phyloP scores from a whole-genome alignment of 1,284 basidiomycete species.

The Fistulinella cinereoalba region DNA sequence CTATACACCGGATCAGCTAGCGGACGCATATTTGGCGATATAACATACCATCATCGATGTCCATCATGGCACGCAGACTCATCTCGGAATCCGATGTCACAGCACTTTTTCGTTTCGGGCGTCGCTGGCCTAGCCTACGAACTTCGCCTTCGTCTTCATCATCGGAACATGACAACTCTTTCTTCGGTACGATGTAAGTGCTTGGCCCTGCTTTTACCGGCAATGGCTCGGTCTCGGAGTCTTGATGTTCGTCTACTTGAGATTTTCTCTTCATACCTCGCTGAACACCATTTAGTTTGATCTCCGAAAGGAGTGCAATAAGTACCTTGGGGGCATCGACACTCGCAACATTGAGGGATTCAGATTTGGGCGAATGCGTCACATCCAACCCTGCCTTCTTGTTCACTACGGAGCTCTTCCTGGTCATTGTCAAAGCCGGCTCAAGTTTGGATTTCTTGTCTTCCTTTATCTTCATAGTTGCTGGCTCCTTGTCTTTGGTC shows the following conservation, averaged over 20 bases:
- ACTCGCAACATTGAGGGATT: not conserved
- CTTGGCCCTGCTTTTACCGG: conserved; percentile 14
- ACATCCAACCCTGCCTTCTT: conserved; percentile 1
- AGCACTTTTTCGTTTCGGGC: conserved; percentile 14
- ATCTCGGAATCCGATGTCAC: conserved; percentile 34
- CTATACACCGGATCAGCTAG: conserved; percentile 26
- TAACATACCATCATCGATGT: conserved; percentile 64
- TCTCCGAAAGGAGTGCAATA: conserved; percentile 3
- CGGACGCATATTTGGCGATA: not conserved
- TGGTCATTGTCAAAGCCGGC: not conserved
- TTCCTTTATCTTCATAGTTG: conserved; percentile 23
- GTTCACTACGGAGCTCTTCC: not conserved
- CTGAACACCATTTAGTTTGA: conserved; percentile 32
- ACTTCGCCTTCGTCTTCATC: conserved; percentile 55
- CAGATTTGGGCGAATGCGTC: not conserved
- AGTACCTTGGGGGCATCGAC: conserved; percentile 10
- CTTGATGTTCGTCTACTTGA: conserved; percentile 41
- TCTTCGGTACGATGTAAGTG: conserved; percentile 34
- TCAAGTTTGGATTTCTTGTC: conserved; percentile 26
- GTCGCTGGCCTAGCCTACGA: conserved; percentile 19
- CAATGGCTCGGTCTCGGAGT: conserved; percentile 36
- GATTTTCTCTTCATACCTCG: conserved; percentile 60
- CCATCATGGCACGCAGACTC: conserved; percentile 66
- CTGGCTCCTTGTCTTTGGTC: conserved; percentile 28
- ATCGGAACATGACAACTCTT: conserved; percentile 53